These are phyloP conservation scores for Solanum bulbocastanum DNA, from an alignment of 257 asterid species.

Conservation along the genomic window DNA sequence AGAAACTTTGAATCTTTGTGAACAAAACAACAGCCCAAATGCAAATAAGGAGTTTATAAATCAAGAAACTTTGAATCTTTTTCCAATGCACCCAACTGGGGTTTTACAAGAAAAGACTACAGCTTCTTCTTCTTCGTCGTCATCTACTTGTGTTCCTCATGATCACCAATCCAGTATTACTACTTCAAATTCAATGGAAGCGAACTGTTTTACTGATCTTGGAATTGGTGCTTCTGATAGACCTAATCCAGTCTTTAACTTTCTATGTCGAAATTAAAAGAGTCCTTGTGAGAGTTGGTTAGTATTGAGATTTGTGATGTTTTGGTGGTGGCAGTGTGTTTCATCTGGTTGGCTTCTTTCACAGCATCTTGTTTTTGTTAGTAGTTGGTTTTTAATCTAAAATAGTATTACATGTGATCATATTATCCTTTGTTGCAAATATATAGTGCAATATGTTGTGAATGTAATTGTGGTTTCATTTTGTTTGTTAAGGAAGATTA, in stretches of 20 bases:
- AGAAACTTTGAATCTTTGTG: neutral
- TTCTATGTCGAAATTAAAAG: slow-evolving; percentile 26
- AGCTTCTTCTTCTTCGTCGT: neutral
- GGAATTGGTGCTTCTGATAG: neutral
- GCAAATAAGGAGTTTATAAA: neutral
- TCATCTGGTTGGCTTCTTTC: neutral
- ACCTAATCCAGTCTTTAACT: slow-evolving; percentile 38
- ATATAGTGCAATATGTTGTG: neutral
- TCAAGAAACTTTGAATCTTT: slow-evolving; percentile 66
- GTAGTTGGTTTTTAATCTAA: neutral
- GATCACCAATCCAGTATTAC: neutral
- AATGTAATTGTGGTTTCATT: neutral
- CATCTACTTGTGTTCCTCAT: neutral
- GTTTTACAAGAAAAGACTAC: slow-evolving; percentile 21
- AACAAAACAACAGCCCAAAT: neutral
- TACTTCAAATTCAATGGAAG: neutral
- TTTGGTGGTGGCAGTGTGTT: neutral
- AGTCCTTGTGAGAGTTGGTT: slow-evolving; percentile 16
- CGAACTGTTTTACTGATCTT: neutral
- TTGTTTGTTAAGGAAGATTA: neutral
- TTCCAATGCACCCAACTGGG: slow-evolving; percentile 73
- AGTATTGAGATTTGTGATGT: neutral
- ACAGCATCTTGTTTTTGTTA: neutral
- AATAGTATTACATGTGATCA: neutral
- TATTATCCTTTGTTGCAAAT: neutral